These are phyloP conservation scores for Citrus reticulata DNA, from an alignment of 345 rosid species.

Conservation along the genomic window DNA sequence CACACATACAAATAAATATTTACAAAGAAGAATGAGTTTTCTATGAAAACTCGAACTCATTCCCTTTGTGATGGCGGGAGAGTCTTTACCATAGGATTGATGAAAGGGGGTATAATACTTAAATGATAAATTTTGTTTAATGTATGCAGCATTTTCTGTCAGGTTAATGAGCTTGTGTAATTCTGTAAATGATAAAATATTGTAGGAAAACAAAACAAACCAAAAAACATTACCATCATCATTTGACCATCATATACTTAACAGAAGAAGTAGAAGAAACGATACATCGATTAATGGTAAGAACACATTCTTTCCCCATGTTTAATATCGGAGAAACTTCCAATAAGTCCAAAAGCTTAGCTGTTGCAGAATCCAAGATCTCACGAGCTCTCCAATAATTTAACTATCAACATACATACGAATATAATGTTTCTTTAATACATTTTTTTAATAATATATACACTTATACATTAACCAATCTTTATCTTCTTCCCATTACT, in stretches of 20 bases:
- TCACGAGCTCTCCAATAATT: slow-evolving; percentile 44
- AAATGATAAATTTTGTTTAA: neutral
- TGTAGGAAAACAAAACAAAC: neutral
- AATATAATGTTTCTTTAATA: neutral
- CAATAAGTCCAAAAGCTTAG: slow-evolving; percentile 50
- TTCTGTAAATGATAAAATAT: neutral
- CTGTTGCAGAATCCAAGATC: slow-evolving; percentile 49
- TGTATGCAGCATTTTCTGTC: neutral
- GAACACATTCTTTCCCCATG: slow-evolving; percentile 62
- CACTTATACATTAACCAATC: slow-evolving; percentile 25
- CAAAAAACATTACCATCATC: neutral
- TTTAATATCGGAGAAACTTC: slow-evolving; percentile 63
- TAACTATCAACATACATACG: slow-evolving; percentile 2
- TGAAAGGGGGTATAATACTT: too few species aligned
- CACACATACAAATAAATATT: too few species aligned
- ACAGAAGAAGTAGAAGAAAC: slow-evolving; percentile 29
- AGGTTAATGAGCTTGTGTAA: neutral
- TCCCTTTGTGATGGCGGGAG: too few species aligned
- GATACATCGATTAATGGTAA: slow-evolving; percentile 22
- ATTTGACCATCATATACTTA: slow-evolving; percentile 21
- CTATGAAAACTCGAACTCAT: too few species aligned
- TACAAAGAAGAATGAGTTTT: too few species aligned
- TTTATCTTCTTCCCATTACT: slow-evolving; percentile 40
- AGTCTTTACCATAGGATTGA: too few species aligned
- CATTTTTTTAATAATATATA: slow-evolving; percentile 19